Evolutionary conservation across 371 early-diverging fungal species (phyloP), one percentile per base, ranked within the genome.

Genomic region (Mortierella sp.): DNA sequence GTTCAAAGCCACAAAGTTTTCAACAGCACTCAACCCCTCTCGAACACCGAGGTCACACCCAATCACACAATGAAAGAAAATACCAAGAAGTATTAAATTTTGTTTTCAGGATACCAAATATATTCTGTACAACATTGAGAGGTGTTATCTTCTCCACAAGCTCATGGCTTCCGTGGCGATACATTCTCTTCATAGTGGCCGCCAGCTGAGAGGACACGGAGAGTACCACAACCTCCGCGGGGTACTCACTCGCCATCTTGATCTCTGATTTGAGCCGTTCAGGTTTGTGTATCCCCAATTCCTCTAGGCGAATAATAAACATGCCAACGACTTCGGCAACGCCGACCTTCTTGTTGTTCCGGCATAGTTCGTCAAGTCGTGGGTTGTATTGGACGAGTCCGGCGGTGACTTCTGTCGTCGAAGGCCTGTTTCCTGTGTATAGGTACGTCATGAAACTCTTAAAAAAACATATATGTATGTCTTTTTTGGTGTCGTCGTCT

Each of bases 11-110:
- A 57, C 28, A 57, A 57, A 57, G 28, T 57, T 57, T 57, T 57
- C 58, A 19, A 57, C 58, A n/a, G 58, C 58, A 57, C 58, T 57
- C 58, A n/a, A n/a, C 58, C 28, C 58, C 58, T 57, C 58, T 57
- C 28, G 58, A 14, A 57, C 28, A 57, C 58, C 58, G 3, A 57
- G 28, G 58, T 45, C 45, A 10, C 45, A 45, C 10, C 45, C 45
- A 45, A 45, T 45, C 45, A 45, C 10, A 45, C 45, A 45, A 45
- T 7, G 45, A 45, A 45, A 45, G 45, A 45, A 45, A 10, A 45
- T 45, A 48, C 48, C 48, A 45, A 45, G 45, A 48, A 14, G 48
- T 48, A 48, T 48, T 48, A 48, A 48, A 48, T 48, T 48, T 48
- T 48, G 48, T 11, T 48, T 48, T 48, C 48, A 8, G 48, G 14